phyloP scores from a whole-genome alignment of 805 yeast genomes.

The Yamadazyma ubonensis region DNA sequence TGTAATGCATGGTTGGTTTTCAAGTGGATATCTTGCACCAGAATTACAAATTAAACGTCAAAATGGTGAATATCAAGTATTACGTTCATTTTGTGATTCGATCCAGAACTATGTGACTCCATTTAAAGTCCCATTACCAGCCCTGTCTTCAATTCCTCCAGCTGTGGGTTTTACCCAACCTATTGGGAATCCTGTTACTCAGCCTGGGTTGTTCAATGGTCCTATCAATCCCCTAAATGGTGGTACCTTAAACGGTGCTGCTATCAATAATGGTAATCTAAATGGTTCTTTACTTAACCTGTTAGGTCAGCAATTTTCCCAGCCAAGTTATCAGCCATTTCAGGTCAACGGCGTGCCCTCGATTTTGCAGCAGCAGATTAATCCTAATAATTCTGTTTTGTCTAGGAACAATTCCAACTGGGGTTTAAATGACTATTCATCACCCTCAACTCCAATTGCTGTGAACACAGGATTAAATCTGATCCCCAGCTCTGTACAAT shows the following conservation, averaged over 20 bases:
- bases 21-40: slow-evolving; percentile 54
- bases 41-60: slow-evolving; percentile 58
- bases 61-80: slow-evolving; percentile 52
- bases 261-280: slow-evolving; percentile 1
- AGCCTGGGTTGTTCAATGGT: slow-evolving; percentile 1
- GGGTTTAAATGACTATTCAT: slow-evolving; percentile 31
- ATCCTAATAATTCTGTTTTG: slow-evolving; percentile 30
- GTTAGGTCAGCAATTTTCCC: slow-evolving; percentile 9
- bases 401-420: slow-evolving; percentile 39
- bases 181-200: background rate
- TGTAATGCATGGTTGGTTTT: slow-evolving; percentile 77
- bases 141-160: background rate
- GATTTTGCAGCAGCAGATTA: slow-evolving; percentile 32
- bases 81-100: slow-evolving; percentile 51
- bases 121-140: slow-evolving; percentile 58
- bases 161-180: slow-evolving; percentile 1
- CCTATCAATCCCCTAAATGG: no score
- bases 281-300: slow-evolving; percentile 6
- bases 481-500: background rate
- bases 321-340: slow-evolving; percentile 9
- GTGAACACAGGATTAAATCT: slow-evolving; percentile 6
- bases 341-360: slow-evolving; percentile 27
- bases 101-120: slow-evolving; percentile 56
- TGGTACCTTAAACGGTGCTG: background rate
- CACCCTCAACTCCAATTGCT: slow-evolving; percentile 13